Evolutionary conservation across 2,329 filamentous ascomycete genomes (phyloP), one percentile per base, ranked within the genome.

Genomic region (Chaetomium globosum): DNA sequence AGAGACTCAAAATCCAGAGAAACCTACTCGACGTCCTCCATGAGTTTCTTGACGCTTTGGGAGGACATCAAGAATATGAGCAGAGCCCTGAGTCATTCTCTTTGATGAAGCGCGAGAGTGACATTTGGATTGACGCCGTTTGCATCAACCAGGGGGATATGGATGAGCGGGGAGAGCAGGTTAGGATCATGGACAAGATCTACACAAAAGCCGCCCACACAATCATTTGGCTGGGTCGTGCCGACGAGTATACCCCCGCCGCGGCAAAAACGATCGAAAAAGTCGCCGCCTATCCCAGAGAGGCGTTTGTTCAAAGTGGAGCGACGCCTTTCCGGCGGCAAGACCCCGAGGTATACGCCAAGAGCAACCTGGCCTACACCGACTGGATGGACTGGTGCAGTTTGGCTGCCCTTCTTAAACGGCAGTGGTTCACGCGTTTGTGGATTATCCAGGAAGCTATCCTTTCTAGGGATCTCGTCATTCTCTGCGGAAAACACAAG

Each of bases 371-470:
- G 13, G 13, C 52, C 1, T 61, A 63, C 57, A 65, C 59, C 4
- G 48, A 46, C 13, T 65, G 63, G 66, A 61, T 58, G 60, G 66
- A 65, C 19, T 67, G 66, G 66, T 65, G 63, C 51, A 62, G 63
- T 5, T 19, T 67, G 19, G 66, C 66, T 4, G 66, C 63, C n/a
- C 55, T 67, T 4, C 64, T 67, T 52, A 65, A 65, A 30, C 52
- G 66, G 30, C 66, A 67, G 30, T 67, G 66, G 66, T 67, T 67
- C 28, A 59, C 46, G 6, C 66, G 66, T 4, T 30, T 67, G 9
- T 67, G 66, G 66, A 65, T 67, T 26, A 30, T 67, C 9, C 66
- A 67, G 21, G 66, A 67, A 23, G 54, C 57, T 23, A 61, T 67
- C 26, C 63, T 67, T 13, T 65, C 66, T 2, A 52, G 55, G 12